phyloP scores from a whole-genome alignment of 2,329 filamentous ascomycete genomes.

The Ophiocordyceps unilateralis region DNA sequence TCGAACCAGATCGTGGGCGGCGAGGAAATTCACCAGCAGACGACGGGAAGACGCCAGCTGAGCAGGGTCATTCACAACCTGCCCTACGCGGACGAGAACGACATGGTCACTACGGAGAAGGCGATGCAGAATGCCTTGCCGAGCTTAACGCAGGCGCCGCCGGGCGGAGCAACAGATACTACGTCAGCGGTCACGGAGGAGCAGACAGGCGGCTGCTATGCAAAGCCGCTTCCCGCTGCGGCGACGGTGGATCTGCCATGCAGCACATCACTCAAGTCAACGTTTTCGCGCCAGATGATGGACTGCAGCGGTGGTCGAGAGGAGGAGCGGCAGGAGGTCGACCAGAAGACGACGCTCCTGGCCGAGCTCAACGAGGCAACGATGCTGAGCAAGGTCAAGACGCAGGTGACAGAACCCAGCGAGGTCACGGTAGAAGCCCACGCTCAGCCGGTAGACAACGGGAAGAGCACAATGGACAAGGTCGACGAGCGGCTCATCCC shows the following conservation, averaged over 20 bases:
- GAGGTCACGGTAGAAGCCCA: not conserved
- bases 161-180: constrained; percentile 13
- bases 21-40: not conserved
- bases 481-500: not conserved
- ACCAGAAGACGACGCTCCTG: constrained; percentile 1
- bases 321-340: too few relatives aligned
- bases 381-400: too few relatives aligned
- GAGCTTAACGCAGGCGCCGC: constrained; percentile 6
- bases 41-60: not conserved
- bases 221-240: too few relatives aligned
- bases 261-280: constrained; percentile 12
- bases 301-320: not conserved
- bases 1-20: constrained; percentile 2
- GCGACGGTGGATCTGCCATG: not conserved
- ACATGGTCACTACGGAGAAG: constrained; percentile 6
- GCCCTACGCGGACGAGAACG: constrained; percentile 5
- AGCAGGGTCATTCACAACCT: constrained; percentile 8
- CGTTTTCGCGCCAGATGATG: constrained; percentile 4
- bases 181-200: constrained; percentile 8
- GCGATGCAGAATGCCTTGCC: constrained; percentile 10
- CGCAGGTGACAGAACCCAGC: not conserved
- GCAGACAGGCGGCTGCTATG: not conserved
- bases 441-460: not conserved
- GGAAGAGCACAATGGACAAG: not conserved
- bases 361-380: not conserved